Evolutionary conservation across 1,284 basidiomycete species (phyloP), one percentile per base, ranked within the genome.

Genomic region (Pholiota adiposa): DNA sequence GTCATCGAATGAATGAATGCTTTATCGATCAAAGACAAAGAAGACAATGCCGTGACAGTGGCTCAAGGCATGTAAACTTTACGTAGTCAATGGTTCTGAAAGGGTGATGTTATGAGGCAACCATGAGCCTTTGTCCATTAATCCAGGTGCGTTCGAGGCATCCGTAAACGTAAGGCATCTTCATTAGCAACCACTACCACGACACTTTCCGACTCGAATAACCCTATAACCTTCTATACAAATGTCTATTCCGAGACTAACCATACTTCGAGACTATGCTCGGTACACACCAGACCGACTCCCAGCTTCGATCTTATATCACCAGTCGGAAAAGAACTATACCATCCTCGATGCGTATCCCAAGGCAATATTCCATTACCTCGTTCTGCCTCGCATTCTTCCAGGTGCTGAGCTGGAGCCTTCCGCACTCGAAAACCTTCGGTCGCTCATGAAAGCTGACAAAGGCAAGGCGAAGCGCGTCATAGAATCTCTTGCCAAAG

Each of bases 291-390:
- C 88, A 1, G 65, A 77, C n/a, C n/a, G n/a, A n/a, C n/a, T n/a
- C n/a, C n/a, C n/a, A 2, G 75, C 69, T 0, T 73, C 95, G 4
- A 86, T 92, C 0, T 67, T 81, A 0, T 87, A 94, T 63, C 74
- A 81, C n/a, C 78, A 85, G 62, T 86, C 84, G 11, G 73, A 79
- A 1, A 78, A 77, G 53, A 86, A 88, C 0, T 67, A 96, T 41
- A 91, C 90, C 2, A 83, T 98, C 54, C 94, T 89, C 70, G 96
- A 98, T 76, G 84, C 81, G 18, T 97, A 83, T 71, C 93, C 93
- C 6, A 98, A 98, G 77, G 83, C 91, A 1, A 87, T 84, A 56
- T 95, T 93, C 72, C 94, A 97, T 73, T 89, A 93, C 67, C 82
- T 95, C 43, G 74, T 95, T 58, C 76, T 95, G 14, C 93, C 93